Percentiles rank a stretch among this genome's conserved stretches.
phyloP scores from a whole-genome alignment of 495 filamentous ascomycete genomes.

The Lophium mytilinum region DNA sequence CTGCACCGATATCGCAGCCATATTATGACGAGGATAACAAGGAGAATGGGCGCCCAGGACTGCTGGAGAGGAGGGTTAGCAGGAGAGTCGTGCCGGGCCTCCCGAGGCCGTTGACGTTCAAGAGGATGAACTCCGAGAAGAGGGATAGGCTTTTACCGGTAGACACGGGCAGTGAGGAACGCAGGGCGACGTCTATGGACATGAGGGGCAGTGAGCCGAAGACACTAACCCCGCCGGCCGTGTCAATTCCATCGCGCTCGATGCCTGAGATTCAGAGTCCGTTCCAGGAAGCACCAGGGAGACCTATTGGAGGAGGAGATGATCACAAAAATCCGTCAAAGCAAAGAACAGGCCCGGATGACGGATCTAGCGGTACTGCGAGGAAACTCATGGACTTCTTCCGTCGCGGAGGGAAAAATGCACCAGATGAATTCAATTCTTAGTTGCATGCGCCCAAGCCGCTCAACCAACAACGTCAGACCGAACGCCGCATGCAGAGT shows the following conservation, averaged over 20 bases:
- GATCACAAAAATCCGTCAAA: neutral
- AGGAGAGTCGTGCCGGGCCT: slow-evolving; percentile 69
- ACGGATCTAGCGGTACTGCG: too few relatives aligned
- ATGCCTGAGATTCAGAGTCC: slow-evolving; percentile 24
- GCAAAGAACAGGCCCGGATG: too few relatives aligned
- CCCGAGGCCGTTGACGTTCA: slow-evolving; percentile 67
- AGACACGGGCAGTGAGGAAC: slow-evolving; percentile 48
- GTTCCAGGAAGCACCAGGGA: neutral
- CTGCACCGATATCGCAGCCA: too few relatives aligned
- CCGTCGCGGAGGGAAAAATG: too few relatives aligned
- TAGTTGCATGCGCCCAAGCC: too few relatives aligned
- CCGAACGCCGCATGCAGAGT: too few relatives aligned
- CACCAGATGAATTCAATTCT: too few relatives aligned
- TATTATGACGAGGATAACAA: slow-evolving; percentile 14
- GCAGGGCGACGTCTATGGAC: slow-evolving; percentile 68
- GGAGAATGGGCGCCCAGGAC: slow-evolving; percentile 16
- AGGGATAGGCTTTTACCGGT: slow-evolving; percentile 62
- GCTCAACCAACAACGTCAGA: too few relatives aligned
- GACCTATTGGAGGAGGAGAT: slow-evolving; percentile 7
- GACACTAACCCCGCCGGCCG: slow-evolving; percentile 31
- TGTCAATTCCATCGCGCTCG: slow-evolving; percentile 29
- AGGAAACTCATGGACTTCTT: too few relatives aligned
- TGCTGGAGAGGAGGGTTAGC: slow-evolving; percentile 44
- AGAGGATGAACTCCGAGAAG: slow-evolving; percentile 70
- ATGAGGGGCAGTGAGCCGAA: slow-evolving; percentile 35